Percentiles rank a stretch among this genome's conserved stretches.
These are phyloP conservation scores for Corrigiola litoralis DNA, from an alignment of 179 eudicot genomes.

Conservation along the genomic window DNA sequence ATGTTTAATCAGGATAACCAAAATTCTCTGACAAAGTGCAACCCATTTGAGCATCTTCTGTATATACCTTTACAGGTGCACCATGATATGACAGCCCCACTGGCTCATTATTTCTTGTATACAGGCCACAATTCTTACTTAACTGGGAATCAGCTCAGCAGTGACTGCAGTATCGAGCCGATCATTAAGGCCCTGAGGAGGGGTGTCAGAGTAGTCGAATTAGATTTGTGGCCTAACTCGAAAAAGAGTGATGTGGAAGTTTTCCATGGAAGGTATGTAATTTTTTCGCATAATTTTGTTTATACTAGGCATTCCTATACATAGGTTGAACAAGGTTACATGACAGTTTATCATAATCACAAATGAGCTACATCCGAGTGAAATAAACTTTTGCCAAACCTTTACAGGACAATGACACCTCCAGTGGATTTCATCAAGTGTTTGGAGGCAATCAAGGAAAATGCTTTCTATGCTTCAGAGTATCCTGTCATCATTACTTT, in stretches of 20 bases:
- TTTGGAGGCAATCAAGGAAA: constrained; percentile 66
- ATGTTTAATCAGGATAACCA: background rate
- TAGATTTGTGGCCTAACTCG: constrained; percentile 80
- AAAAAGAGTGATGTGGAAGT: constrained; percentile 49
- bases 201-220: constrained; percentile 81
- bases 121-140: constrained; percentile 95
- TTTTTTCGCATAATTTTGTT: background rate
- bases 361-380: background rate
- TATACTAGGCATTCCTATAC: background rate
- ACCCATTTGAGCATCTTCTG: background rate
- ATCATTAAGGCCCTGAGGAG: constrained; percentile 57
- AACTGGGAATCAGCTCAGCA: constrained; percentile 78
- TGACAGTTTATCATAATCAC: too few species aligned
- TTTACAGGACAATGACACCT: constrained; percentile 69
- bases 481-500: constrained; percentile 85
- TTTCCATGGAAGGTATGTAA: constrained; percentile 76
- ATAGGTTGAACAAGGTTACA: too few species aligned
- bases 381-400: constrained; percentile 1
- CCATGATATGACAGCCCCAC: constrained; percentile 79
- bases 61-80: constrained; percentile 48
- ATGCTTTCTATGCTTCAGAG: constrained; percentile 76
- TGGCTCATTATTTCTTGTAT: constrained; percentile 69
- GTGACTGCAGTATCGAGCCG: constrained; percentile 66
- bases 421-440: constrained; percentile 66
- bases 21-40: background rate